These are phyloP conservation scores for Ceratocystis variospora DNA, from an alignment of 2,329 filamentous ascomycete species.

Conservation along the genomic window DNA sequence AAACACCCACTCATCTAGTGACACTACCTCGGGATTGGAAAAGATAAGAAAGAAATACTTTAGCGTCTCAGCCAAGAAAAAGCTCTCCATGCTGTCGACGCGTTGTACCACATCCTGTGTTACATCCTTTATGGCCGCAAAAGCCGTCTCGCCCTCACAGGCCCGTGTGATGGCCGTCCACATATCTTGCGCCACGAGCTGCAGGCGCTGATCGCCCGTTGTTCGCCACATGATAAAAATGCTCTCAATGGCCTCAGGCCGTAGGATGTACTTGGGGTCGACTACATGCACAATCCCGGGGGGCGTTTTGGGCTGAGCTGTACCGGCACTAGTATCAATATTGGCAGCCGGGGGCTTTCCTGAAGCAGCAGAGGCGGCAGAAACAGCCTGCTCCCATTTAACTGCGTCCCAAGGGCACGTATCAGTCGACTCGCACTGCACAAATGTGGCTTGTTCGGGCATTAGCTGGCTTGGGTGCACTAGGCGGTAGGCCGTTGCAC, in stretches of 20 bases:
- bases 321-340: neutral
- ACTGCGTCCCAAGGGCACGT: conserved; percentile 26
- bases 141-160: conserved; percentile 48
- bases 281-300: conserved; percentile 42
- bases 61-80: conserved; percentile 56
- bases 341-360: neutral
- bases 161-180: conserved; percentile 48
- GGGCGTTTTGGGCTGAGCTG: conserved; percentile 27
- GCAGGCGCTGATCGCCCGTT: conserved; percentile 51
- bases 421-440: conserved; percentile 29
- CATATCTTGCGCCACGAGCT: conserved; percentile 61
- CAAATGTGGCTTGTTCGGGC: conserved; percentile 43
- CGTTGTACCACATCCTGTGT: conserved; percentile 23
- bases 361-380: conserved; percentile 23
- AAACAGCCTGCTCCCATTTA: conserved; percentile 23
- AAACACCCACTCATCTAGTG: conserved; percentile 48
- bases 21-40: conserved; percentile 42
- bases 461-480: conserved; percentile 45
- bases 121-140: conserved; percentile 54
- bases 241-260: conserved; percentile 68
- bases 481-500: conserved; percentile 47
- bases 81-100: conserved; percentile 34
- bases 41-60: conserved; percentile 56
- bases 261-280: conserved; percentile 49
- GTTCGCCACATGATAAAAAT: conserved; percentile 66